Base-by-base conservation (phyloP, 2,329 filamentous ascomycete genomes). In the Alternaria infectoria region DNA sequence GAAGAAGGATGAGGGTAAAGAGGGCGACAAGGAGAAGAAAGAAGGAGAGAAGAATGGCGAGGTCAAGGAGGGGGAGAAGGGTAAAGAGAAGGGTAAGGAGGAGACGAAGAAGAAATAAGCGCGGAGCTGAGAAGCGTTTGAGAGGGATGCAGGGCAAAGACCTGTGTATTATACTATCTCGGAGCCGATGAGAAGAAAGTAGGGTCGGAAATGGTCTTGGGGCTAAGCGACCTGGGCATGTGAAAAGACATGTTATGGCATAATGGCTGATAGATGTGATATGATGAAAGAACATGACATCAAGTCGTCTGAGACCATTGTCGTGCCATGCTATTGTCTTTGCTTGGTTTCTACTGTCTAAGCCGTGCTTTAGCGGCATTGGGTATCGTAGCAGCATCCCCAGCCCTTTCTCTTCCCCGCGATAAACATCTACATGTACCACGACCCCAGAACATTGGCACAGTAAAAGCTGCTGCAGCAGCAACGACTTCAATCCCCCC, bases 1-100 rank as follows among this genome's bases (percentile, higher is more conserved):
- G 49, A 89, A 91, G 67, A 86, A 85, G 69, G 84, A 86, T 36
- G 86, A 86, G 68, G 82, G 82, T 60, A 82, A 83, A 74, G 89
- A 93, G 77, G 89, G 90, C 47, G 86, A 86, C 52, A 91, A 91
- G 76, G 90, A 89, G 70, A 81, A 83, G 72, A 87, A 87, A 64
- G 69, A 80, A 9, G 91, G 90, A 61, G 88, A 88, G 13, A 59
- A 67, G 40, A 74, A 86, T 55, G 84, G 82, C 1, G 80, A 81
- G 15, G 65, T 66, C 10, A 82, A 83, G 74, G 81, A 83, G 65
- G 73, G 69, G 1, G 89, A 90, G 74, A 85, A 87, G 71, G 83
- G 85, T 70, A 84, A 86, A 64, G 84, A 87, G 54, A 81, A 84
- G 66, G 80, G 83, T 59, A 90, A 90, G 79, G 85, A 87, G 66